Conservation (phyloP, 129 eudicot species). For the Helianthus annuus region HanXRQr2.0-SUNRISE NC_035437.2:174255078-174255577, state of each 20-base stretch:
- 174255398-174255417: not conserved
- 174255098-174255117: not conserved
- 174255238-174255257: constrained; percentile 31
- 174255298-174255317: not conserved
- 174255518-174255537: not conserved
- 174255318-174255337: constrained; percentile 18
- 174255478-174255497: constrained; percentile 24
- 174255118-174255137: constrained; percentile 25
- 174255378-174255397: too few relatives aligned
- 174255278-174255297: constrained; percentile 26
- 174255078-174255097: not conserved
- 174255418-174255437: too few relatives aligned
- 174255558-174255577: constrained; percentile 40
- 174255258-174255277: constrained; percentile 17
- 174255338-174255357: constrained; percentile 26
- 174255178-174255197: not conserved
- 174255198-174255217: constrained; percentile 27
- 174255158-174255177: constrained; percentile 30
- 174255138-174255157: constrained; percentile 8
- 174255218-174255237: constrained; percentile 34
- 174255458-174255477: constrained; percentile 37
- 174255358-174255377: not conserved
- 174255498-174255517: constrained; percentile 12
- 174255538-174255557: constrained; percentile 22
- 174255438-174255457: constrained; percentile 34